Evolutionary conservation across 1,284 basidiomycete genomes (phyloP).

Genomic region (Stereum hirsutum): DNA sequence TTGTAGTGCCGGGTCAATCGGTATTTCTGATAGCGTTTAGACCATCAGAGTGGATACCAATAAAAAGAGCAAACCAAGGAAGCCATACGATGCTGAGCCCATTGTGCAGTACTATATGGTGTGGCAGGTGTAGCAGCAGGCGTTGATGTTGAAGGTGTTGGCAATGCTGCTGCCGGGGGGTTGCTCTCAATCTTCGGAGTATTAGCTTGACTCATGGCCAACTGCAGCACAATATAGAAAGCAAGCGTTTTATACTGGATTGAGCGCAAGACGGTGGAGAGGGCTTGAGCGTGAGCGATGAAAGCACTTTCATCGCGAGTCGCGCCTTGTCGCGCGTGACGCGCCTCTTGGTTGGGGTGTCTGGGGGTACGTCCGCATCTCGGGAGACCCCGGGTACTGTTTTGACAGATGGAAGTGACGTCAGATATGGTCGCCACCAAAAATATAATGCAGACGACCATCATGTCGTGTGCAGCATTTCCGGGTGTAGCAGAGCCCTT

Average conservation of each 20-base stretch:
- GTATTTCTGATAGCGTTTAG: slow-evolving; percentile 35
- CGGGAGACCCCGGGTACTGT: too few species aligned
- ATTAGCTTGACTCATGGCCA: slow-evolving; percentile 8
- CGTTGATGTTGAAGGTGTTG: slow-evolving; percentile 2
- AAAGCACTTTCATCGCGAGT: background rate
- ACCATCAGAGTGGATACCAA: background rate
- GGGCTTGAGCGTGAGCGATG: background rate
- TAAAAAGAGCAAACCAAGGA: background rate
- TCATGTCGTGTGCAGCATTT: too few species aligned
- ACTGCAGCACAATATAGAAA: too few species aligned
- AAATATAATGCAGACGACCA: too few species aligned
- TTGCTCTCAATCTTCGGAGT: slow-evolving; percentile 9
- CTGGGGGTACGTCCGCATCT: too few species aligned
- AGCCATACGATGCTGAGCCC: slow-evolving; percentile 31
- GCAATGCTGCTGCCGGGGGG: background rate
- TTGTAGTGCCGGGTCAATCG: slow-evolving; percentile 62
- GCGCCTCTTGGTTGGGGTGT: background rate
- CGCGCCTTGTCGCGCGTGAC: background rate
- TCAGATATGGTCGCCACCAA: too few species aligned
- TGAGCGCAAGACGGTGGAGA: background rate
- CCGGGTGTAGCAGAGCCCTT: background rate
- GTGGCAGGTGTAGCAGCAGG: slow-evolving; percentile 4
- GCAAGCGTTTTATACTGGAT: too few species aligned
- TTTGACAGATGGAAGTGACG: too few species aligned
- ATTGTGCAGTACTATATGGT: slow-evolving; percentile 27